A percentile compares a stretch with the other conserved stretches of the same genome.
These are phyloP conservation scores for Chrysopogon serrulatus DNA, from an alignment of 176 grass and related monocot genomes.

Conservation along the genomic window DNA sequence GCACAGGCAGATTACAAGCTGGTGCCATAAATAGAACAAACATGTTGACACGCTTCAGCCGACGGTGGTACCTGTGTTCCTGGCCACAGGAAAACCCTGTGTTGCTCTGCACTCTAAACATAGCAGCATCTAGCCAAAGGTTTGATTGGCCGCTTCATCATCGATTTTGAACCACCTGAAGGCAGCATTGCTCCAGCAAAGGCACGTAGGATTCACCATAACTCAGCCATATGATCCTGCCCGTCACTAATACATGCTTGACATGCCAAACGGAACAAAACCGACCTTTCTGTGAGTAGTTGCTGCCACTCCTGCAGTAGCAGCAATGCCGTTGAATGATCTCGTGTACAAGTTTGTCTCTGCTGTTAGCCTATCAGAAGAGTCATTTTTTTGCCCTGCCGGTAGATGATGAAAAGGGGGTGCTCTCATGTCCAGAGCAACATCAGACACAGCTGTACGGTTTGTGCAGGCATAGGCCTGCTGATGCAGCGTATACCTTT, in stretches of 20 bases:
- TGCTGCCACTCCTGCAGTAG: conserved; percentile 61
- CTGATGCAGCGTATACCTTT: conserved; percentile 53
- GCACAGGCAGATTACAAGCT: conserved; percentile 31
- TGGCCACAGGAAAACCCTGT: conserved; percentile 3
- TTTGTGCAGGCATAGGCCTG: conserved; percentile 46
- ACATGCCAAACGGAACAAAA: conserved; percentile 60
- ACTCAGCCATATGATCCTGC: not conserved
- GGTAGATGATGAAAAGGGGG: conserved; percentile 68
- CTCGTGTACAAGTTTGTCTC: conserved; percentile 53
- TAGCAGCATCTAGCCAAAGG: not conserved
- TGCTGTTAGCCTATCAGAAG: conserved; percentile 42
- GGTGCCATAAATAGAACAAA: conserved; percentile 3
- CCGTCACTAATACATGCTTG: conserved; percentile 76
- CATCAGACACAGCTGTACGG: conserved; percentile 51
- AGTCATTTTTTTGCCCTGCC: conserved; percentile 36
- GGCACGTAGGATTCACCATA: conserved; percentile 8
- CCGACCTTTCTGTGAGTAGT: conserved; percentile 67
- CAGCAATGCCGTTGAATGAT: conserved; percentile 54
- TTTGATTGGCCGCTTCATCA: conserved; percentile 18
- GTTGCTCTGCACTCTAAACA: not conserved
- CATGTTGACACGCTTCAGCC: not conserved
- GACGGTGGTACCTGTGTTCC: not conserved
- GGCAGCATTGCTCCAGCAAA: conserved; percentile 3
- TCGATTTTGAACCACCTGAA: not conserved
- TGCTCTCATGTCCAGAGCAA: conserved; percentile 93